Conservation (phyloP, 345 rosid genomes). For the Noccaea bulbosa region DNA sequence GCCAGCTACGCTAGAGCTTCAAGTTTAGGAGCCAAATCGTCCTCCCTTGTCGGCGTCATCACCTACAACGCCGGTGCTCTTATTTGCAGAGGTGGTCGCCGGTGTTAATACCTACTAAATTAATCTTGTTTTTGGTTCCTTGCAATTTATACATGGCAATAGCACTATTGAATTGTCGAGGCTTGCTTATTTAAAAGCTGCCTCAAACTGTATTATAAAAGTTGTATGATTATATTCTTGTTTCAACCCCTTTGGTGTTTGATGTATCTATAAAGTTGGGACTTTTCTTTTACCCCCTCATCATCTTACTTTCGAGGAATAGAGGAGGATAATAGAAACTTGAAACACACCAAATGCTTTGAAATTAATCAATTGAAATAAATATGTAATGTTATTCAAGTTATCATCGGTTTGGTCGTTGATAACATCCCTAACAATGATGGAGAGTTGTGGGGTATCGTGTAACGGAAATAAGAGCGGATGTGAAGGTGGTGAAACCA, state of each 20-base stretch:
- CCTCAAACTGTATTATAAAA: slow-evolving; percentile 45
- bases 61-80: slow-evolving; percentile 62
- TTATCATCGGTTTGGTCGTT: slow-evolving; percentile 7
- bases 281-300: no score
- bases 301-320: no score
- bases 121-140: slow-evolving; percentile 31
- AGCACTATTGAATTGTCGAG: slow-evolving; percentile 34
- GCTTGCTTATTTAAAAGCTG: slow-evolving; percentile 35
- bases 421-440: slow-evolving; percentile 7
- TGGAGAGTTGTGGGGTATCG: slow-evolving; percentile 23
- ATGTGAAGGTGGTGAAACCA: slow-evolving; percentile 40
- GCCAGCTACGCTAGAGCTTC: slow-evolving; percentile 70
- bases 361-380: neutral
- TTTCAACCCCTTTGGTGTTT: slow-evolving; percentile 12
- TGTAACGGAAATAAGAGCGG: slow-evolving; percentile 11
- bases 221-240: slow-evolving; percentile 40
- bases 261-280: slow-evolving; percentile 45
- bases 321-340: no score
- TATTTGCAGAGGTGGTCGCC: slow-evolving; percentile 54
- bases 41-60: slow-evolving; percentile 55
- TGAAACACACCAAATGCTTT: slow-evolving; percentile 3
- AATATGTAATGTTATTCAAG: neutral
- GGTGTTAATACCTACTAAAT: slow-evolving; percentile 48
- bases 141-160: slow-evolving; percentile 40
- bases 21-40: slow-evolving; percentile 66